These are phyloP conservation scores for Pichia sp. DNA, from an alignment of 1,139 yeast genomes.

Conservation along the genomic window DNA sequence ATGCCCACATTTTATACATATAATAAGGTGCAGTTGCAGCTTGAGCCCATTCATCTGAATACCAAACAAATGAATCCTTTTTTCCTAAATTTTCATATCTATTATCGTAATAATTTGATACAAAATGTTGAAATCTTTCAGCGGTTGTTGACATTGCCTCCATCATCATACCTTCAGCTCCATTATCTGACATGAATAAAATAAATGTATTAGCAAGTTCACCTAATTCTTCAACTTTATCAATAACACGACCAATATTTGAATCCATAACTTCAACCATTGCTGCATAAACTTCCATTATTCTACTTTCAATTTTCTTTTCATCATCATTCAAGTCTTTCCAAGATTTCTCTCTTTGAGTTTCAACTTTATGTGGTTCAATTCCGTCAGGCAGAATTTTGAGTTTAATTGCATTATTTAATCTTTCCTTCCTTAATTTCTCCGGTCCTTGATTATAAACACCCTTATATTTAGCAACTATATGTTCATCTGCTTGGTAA, in stretches of 20 bases:
- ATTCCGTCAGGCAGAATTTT: slow-evolving; percentile 42
- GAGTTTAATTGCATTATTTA: slow-evolving; percentile 35
- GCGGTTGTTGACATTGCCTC: slow-evolving; percentile 45
- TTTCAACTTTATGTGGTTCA: slow-evolving; percentile 41
- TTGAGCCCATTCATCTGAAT: slow-evolving; percentile 57
- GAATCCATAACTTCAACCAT: slow-evolving; percentile 52
- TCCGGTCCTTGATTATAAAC: slow-evolving; percentile 45
- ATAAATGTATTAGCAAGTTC: slow-evolving; percentile 48
- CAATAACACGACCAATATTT: slow-evolving; percentile 42
- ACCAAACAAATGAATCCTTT: slow-evolving; percentile 43
- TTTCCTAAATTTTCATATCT: slow-evolving; percentile 43
- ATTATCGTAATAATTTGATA: slow-evolving; percentile 38
- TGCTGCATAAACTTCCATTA: slow-evolving; percentile 54
- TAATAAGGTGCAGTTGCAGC: slow-evolving; percentile 56
- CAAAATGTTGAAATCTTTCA: slow-evolving; percentile 25
- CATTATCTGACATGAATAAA: slow-evolving; percentile 54
- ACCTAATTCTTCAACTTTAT: slow-evolving; percentile 34
- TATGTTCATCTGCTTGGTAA: slow-evolving; percentile 46
- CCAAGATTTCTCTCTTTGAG: slow-evolving; percentile 39
- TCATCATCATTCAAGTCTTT: slow-evolving; percentile 34
- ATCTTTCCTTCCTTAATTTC: slow-evolving; percentile 35
- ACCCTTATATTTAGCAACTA: slow-evolving; percentile 43
- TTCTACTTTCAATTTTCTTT: slow-evolving; percentile 34
- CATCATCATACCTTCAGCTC: slow-evolving; percentile 53
- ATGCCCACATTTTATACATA: slow-evolving; percentile 46